These are phyloP conservation scores for Onygenales sp. DNA, from an alignment of 2,329 filamentous ascomycete genomes.

Conservation along the genomic window DNA sequence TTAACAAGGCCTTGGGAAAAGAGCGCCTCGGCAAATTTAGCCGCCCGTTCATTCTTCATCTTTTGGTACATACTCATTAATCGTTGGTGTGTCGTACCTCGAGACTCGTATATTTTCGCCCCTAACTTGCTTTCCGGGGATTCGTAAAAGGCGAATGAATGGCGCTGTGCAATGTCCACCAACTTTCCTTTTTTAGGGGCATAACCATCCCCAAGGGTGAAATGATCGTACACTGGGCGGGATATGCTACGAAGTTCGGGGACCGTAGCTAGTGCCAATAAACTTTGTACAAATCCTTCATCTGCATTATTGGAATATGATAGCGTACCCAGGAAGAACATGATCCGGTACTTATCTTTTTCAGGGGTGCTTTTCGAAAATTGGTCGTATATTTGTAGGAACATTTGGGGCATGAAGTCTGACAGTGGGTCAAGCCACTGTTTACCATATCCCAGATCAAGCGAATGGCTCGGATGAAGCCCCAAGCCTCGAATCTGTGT, in stretches of 20 bases:
- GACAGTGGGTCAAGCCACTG: constrained; percentile 10
- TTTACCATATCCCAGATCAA: constrained; percentile 10
- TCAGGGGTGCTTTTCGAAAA: constrained; percentile 6
- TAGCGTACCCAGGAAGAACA: constrained; percentile 20
- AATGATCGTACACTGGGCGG: constrained; percentile 6
- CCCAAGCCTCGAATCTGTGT: constrained; percentile 4
- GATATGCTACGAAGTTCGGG: constrained; percentile 9
- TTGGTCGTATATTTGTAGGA: constrained; percentile 14
- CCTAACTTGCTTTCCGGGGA: neutral
- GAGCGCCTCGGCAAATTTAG: neutral
- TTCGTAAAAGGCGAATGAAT: neutral
- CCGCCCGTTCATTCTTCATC: neutral
- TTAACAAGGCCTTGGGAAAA: neutral
- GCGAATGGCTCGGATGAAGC: neutral
- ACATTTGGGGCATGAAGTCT: constrained; percentile 12
- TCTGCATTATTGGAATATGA: constrained; percentile 15
- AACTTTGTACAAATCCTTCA: constrained; percentile 16
- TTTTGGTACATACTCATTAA: neutral
- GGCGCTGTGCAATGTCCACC: neutral
- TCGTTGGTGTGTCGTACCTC: neutral
- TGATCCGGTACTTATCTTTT: constrained; percentile 18
- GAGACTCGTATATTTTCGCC: neutral
- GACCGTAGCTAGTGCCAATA: constrained; percentile 22
- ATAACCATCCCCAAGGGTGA: constrained; percentile 11
- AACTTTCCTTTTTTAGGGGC: neutral